These are phyloP conservation scores for Mycena belliarum DNA, from an alignment of 768 basidiomycete species.

Conservation along the genomic window DNA sequence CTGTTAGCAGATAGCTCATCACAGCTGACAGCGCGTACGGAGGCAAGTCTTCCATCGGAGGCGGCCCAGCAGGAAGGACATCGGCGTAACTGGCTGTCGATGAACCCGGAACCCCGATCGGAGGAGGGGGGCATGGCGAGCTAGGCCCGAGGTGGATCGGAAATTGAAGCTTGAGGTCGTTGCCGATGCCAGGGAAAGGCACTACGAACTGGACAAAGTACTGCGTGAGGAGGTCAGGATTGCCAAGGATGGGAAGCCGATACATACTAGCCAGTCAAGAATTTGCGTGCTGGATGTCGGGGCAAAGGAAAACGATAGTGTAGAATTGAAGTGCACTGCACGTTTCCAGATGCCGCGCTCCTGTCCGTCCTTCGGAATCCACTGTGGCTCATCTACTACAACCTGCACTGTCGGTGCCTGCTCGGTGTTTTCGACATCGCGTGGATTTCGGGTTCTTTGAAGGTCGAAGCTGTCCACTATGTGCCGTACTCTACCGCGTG, in stretches of 20 bases:
- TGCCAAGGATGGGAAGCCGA: not conserved
- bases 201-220: not conserved
- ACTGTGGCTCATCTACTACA: not conserved
- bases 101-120: slow-evolving; percentile 1
- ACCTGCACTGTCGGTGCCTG: not conserved
- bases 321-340: not conserved
- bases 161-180: not conserved
- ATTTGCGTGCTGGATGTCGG: not conserved
- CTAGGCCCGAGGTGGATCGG: not conserved
- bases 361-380: not conserved
- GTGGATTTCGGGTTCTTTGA: not conserved
- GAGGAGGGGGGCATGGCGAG: not conserved
- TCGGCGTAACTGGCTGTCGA: slow-evolving; percentile 3
- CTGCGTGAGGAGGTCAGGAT: not conserved
- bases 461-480: not conserved
- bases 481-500: not conserved
- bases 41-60: slow-evolving; percentile 4
- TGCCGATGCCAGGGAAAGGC: slow-evolving; percentile 5
- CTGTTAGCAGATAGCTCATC: not conserved
- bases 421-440: not conserved
- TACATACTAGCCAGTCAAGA: slow-evolving; percentile 1
- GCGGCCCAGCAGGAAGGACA: slow-evolving; percentile 1
- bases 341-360: slow-evolving; percentile 1
- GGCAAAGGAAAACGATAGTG: slow-evolving; percentile 1
- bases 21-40: not conserved